Percentiles rank a stretch among this genome's conserved stretches.
Conservation (phyloP, 805 yeast species). For the Lipomyces kockii region DNA sequence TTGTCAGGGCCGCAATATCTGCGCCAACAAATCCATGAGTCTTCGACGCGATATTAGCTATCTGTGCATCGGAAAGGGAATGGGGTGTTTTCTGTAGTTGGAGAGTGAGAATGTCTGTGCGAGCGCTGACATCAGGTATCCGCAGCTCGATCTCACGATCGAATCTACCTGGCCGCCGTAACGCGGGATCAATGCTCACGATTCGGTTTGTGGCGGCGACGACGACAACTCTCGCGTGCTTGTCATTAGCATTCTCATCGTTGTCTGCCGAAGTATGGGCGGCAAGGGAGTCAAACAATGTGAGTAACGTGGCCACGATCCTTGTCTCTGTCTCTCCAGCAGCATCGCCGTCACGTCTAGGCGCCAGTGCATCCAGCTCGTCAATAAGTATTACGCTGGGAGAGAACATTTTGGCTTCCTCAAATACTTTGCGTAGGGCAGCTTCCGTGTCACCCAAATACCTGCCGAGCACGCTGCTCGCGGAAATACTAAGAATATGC, state of each 20-base stretch:
- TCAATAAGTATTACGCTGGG: conserved; percentile 90
- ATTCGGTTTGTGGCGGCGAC: conserved; percentile 78
- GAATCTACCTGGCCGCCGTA: conserved; percentile 85
- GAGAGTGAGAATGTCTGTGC: conserved; percentile 70
- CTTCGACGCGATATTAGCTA: conserved; percentile 66
- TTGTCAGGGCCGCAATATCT: conserved; percentile 81
- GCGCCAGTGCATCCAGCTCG: conserved; percentile 91
- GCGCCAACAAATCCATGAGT: conserved; percentile 99
- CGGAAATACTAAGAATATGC: conserved; percentile 83
- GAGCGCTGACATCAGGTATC: conserved; percentile 83
- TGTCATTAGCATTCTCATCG: conserved; percentile 35
- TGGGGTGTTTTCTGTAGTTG: conserved; percentile 65
- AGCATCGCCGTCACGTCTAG: conserved; percentile 80
- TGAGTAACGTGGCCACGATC: conserved; percentile 84
- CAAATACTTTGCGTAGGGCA: conserved; percentile 76
- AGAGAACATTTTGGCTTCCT: conserved; percentile 82
- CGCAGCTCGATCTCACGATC: conserved; percentile 90
- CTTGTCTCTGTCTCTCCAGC: conserved; percentile 74
- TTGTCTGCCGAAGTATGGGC: conserved; percentile 50
- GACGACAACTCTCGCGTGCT: conserved; percentile 65
- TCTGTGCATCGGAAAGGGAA: conserved; percentile 57
- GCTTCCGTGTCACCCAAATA: conserved; percentile 94
- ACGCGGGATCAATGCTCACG: conserved; percentile 67
- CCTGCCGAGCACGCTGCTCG: conserved; percentile 90
- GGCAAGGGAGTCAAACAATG: conserved; percentile 69